Evolutionary conservation across 257 asterid genomes (phyloP).

Genomic region (Solanum piurae): DNA sequence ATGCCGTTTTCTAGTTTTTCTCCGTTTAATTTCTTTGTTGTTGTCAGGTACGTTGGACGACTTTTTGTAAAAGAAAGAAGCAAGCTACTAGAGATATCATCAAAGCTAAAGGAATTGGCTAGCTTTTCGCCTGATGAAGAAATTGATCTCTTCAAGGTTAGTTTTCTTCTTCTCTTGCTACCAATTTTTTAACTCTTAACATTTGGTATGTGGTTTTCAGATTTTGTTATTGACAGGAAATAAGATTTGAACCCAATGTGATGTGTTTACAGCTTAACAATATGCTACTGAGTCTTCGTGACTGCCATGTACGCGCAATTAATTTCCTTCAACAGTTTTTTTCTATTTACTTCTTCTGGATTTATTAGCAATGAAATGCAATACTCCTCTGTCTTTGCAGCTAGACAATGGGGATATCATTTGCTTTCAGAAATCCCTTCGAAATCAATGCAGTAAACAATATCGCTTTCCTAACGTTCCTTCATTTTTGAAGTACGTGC

Average conservation of each 20-base stretch:
- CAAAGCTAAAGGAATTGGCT: constrained; percentile 52
- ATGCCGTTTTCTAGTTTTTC: neutral
- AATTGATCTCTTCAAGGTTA: constrained; percentile 72
- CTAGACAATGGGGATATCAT: constrained; percentile 69
- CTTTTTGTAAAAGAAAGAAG: constrained; percentile 50
- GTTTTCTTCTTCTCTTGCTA: neutral
- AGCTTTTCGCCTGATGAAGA: constrained; percentile 60
- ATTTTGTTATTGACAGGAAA: constrained; percentile 38
- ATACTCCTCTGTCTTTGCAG: constrained; percentile 17
- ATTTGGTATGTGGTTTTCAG: neutral
- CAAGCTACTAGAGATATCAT: constrained; percentile 41
- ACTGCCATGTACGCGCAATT: constrained; percentile 32
- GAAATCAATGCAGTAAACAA: constrained; percentile 25
- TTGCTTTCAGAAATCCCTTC: constrained; percentile 44
- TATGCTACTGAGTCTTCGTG: constrained; percentile 33
- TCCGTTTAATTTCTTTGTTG: neutral
- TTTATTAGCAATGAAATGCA: neutral
- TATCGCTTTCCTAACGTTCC: constrained; percentile 54
- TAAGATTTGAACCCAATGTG: constrained; percentile 56
- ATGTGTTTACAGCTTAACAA: constrained; percentile 57
- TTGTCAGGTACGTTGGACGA: constrained; percentile 55
- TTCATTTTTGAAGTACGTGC: constrained; percentile 61
- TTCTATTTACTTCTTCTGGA: neutral
- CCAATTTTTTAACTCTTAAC: neutral
- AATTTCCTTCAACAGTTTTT: neutral